These are phyloP conservation scores for Picea sitchensis DNA, from an alignment of 75 land plant species.

Conservation along the genomic window DNA sequence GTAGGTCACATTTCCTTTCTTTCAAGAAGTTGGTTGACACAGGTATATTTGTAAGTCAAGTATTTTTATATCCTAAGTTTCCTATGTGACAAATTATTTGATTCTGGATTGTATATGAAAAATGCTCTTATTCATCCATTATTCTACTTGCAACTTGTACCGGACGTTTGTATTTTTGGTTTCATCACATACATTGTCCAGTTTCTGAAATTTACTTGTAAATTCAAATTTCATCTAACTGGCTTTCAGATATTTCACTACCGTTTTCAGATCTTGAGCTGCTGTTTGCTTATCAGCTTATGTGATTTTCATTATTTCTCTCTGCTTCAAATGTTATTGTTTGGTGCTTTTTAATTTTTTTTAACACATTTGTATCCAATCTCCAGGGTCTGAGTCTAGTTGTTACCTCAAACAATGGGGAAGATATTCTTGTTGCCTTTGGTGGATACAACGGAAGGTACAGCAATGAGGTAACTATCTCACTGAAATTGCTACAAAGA, in stretches of 20 bases:
- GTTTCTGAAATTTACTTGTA: neutral
- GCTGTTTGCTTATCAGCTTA: neutral
- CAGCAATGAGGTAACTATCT: conserved; percentile 72
- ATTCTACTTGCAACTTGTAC: neutral
- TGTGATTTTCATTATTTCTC: neutral
- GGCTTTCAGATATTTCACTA: neutral
- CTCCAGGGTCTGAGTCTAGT: conserved; percentile 85
- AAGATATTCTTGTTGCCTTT: conserved; percentile 82
- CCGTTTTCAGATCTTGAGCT: neutral
- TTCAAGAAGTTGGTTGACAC: no score
- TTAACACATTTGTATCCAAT: neutral
- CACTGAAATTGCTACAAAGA: neutral
- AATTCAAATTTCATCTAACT: neutral
- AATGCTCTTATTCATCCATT: neutral
- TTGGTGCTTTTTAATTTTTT: neutral
- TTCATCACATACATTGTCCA: neutral
- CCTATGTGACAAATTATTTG: neutral
- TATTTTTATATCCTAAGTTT: neutral
- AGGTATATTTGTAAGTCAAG: no score
- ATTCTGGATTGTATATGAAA: neutral
- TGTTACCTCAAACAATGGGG: conserved; percentile 49
- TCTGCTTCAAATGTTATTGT: neutral
- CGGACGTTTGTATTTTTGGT: neutral
- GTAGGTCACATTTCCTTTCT: no score
- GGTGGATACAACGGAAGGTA: conserved; percentile 98